Evolutionary conservation across 306 rosid species (phyloP), one percentile per base, ranked within the genome.

Genomic region (Gleditsia sinensis): DNA sequence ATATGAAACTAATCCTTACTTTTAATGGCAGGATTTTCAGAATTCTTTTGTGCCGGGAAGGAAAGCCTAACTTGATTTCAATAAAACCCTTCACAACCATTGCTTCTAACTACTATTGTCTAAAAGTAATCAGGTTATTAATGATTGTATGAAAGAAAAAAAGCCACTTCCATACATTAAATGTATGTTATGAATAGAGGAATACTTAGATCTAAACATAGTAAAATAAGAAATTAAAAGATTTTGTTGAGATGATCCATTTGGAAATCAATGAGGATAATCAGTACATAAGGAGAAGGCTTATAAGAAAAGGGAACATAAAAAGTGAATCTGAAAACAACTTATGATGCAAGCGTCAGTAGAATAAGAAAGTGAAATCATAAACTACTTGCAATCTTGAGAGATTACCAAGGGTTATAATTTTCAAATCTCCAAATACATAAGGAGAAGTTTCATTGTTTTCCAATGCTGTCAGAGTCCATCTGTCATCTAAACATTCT

Each of bases 391-490:
- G 48, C 39, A 48, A 37, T 19, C 45, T 49, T 64, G 69, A 81
- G 56, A 69, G 75, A 33, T 80, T 94, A 87, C 98, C 98, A 7
- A 91, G 88, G 85, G 83, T 87, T 81, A 86, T 72, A 79, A 94
- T 89, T 88, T 83, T 80, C 80, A 94, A 71, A 76, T 88, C 97
- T 79, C 95, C 96, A 16, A 87, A 73, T 76, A 81, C 84, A 77
- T 79, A 90, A 14, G 96, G 95, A 83, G 85, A 82, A 72, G 85
- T 73, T 76, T 83, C 79, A 72, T 74, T 81, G 73, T 69, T 79
- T 77, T 83, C 83, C 57, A 59, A 36, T 48, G 82, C 50, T 56
- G 37, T 64, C 51, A 24, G 79, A 72, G 56, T 57, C 75, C 88
- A 86, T 36, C 64, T 75, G 51, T 83, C 95, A 59, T 87, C 79